Evolutionary conservation across 2,329 filamentous ascomycete species (phyloP).

Genomic region (Ceratocystiopsis minuta): DNA sequence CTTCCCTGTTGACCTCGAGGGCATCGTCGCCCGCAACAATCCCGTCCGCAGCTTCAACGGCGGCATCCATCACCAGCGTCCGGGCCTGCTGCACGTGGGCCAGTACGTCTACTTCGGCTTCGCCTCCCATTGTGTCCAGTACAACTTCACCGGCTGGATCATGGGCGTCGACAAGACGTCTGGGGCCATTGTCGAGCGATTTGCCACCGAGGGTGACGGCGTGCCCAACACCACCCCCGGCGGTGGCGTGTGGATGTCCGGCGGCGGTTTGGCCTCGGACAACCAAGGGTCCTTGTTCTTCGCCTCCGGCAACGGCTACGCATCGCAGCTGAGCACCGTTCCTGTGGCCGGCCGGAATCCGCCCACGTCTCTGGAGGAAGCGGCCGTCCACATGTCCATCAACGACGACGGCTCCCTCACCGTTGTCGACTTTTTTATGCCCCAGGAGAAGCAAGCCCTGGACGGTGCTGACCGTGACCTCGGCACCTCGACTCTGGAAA

Average conservation of each 20-base stretch:
- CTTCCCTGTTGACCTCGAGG: slow-evolving; percentile 25
- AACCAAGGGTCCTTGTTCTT: slow-evolving; percentile 28
- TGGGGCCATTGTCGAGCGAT: slow-evolving; percentile 24
- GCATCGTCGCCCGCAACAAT: slow-evolving; percentile 25
- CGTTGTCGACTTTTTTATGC: slow-evolving; percentile 32
- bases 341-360: slow-evolving; percentile 25
- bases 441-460: slow-evolving; percentile 27
- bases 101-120: slow-evolving; percentile 30
- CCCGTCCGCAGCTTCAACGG: slow-evolving; percentile 25
- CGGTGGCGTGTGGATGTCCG: slow-evolving; percentile 31
- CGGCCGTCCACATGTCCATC: slow-evolving; percentile 29
- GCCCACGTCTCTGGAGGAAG: slow-evolving; percentile 27
- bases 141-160: slow-evolving; percentile 31
- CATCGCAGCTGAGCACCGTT: slow-evolving; percentile 24
- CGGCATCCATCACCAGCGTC: slow-evolving; percentile 28
- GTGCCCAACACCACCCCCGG: slow-evolving; percentile 21
- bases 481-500: slow-evolving; percentile 25
- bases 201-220: slow-evolving; percentile 24
- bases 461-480: slow-evolving; percentile 31
- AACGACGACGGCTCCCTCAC: slow-evolving; percentile 23
- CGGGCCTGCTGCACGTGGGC: slow-evolving; percentile 26
- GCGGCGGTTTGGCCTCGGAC: slow-evolving; percentile 28
- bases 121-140: slow-evolving; percentile 31
- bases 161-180: slow-evolving; percentile 28
- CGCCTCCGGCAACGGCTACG: slow-evolving; percentile 28